These are phyloP conservation scores for Nicotiana benthamiana DNA, from an alignment of 257 asterid species.

Conservation along the genomic window DNA sequence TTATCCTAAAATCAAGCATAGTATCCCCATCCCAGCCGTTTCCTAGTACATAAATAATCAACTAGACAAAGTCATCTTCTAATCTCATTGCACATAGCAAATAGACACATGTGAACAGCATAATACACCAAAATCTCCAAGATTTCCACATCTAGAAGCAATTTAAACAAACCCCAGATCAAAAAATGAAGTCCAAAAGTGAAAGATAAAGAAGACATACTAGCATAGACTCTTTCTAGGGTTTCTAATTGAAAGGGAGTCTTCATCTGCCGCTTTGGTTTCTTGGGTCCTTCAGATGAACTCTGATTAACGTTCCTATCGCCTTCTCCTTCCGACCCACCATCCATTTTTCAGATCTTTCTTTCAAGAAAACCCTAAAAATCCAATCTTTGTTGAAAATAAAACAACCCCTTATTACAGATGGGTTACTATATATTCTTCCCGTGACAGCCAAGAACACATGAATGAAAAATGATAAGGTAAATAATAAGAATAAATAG, in stretches of 20 bases:
- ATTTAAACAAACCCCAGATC: background rate
- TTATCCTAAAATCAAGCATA: background rate
- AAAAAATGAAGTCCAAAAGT: background rate
- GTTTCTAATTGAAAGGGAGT: constrained; percentile 90
- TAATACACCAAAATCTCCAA: background rate
- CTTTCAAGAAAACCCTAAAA: constrained; percentile 27
- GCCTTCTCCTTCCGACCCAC: constrained; percentile 75
- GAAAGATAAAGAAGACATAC: constrained; percentile 30
- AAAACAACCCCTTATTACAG: background rate
- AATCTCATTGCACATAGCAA: background rate
- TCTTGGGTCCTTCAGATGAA: constrained; percentile 54
- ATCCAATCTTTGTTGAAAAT: constrained; percentile 27
- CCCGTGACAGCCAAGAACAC: constrained; percentile 11
- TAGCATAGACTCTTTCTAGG: constrained; percentile 75
- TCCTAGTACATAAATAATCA: background rate
- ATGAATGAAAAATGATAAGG: background rate
- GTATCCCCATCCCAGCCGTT: background rate
- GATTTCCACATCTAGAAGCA: background rate
- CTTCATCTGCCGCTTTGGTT: constrained; percentile 99
- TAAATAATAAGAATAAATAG: constrained; percentile 8
- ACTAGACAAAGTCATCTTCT: background rate
- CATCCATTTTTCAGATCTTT: constrained; percentile 56
- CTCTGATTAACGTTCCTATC: constrained; percentile 38
- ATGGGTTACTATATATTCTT: background rate
- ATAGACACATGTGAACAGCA: background rate